phyloP scores from a whole-genome alignment of 345 rosid genomes.

The Acer negundo region DNA sequence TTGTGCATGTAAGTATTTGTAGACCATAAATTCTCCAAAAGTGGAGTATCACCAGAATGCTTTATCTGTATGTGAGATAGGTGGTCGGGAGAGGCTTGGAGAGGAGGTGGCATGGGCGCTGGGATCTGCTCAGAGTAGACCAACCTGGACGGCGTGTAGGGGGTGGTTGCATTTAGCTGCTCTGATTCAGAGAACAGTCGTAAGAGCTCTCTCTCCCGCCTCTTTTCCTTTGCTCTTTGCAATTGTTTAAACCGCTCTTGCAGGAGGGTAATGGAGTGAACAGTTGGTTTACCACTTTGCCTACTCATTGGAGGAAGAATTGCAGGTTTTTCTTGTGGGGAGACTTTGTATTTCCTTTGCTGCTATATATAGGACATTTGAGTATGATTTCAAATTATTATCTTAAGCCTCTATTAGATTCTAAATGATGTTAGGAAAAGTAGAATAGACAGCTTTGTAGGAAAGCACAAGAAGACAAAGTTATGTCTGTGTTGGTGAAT shows the following conservation, averaged over 20 bases:
- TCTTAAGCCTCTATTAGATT: constrained; percentile 7
- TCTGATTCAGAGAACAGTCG: constrained; percentile 24
- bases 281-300: constrained; percentile 29
- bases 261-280: constrained; percentile 46
- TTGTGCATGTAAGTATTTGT: constrained; percentile 21
- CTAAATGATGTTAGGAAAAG: constrained; percentile 6
- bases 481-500: constrained; percentile 14
- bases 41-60: constrained; percentile 28
- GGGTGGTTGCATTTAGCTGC: constrained; percentile 22
- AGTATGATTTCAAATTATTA: constrained; percentile 11
- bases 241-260: constrained; percentile 50
- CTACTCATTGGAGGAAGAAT: constrained; percentile 26
- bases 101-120: constrained; percentile 28
- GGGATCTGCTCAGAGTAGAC: constrained; percentile 26
- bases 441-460: constrained; percentile 22
- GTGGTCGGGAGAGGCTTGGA: constrained; percentile 15
- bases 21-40: constrained; percentile 24
- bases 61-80: constrained; percentile 24
- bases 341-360: constrained; percentile 7
- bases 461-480: constrained; percentile 36
- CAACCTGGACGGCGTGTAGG: constrained; percentile 15
- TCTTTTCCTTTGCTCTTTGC: constrained; percentile 47
- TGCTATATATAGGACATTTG: constrained; percentile 25
- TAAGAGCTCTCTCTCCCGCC: constrained; percentile 36
- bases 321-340: background rate